Evolutionary conservation across 1,139 yeast species (phyloP).

Genomic region (Blastobotrys buckinghamii): DNA sequence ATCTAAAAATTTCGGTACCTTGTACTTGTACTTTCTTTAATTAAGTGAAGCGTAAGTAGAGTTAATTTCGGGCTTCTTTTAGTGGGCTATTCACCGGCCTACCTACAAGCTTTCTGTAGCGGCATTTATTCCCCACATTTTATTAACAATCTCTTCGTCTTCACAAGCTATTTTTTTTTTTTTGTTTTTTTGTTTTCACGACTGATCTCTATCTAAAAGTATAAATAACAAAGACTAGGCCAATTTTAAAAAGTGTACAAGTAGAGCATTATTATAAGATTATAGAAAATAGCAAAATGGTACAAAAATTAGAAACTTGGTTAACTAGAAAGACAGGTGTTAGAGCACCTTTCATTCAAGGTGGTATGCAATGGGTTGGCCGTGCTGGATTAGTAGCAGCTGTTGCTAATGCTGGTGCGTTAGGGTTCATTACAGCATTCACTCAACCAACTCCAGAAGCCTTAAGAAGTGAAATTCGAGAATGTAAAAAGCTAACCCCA

Average conservation of each 20-base stretch:
- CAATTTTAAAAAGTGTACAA: not conserved
- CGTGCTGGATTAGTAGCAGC: constrained; percentile 33
- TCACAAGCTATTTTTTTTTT: not conserved
- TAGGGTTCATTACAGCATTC: constrained; percentile 34
- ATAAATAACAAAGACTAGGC: not conserved
- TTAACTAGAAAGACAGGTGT: constrained; percentile 31
- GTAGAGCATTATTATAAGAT: too few relatives aligned
- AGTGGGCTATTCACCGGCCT: too few relatives aligned
- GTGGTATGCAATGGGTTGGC: constrained; percentile 34
- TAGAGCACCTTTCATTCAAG: constrained; percentile 35
- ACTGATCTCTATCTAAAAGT: too few relatives aligned
- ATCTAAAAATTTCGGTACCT: too few relatives aligned
- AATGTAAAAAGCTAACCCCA: constrained; percentile 22
- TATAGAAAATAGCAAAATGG: constrained; percentile 5
- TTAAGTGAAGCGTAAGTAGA: too few relatives aligned
- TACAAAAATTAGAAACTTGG: constrained; percentile 26
- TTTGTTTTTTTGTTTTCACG: not conserved
- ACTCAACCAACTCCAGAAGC: constrained; percentile 32
- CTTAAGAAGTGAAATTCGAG: constrained; percentile 29
- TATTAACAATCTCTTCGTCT: too few relatives aligned
- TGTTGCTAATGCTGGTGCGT: constrained; percentile 35
- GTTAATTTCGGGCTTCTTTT: too few relatives aligned
- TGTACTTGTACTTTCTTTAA: too few relatives aligned
- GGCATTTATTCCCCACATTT: not conserved
- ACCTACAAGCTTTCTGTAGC: too few relatives aligned